Evolutionary conservation across 1,139 yeast species (phyloP), one percentile per base, ranked within the genome.

Genomic region (Entelexis sorbosivorans): DNA sequence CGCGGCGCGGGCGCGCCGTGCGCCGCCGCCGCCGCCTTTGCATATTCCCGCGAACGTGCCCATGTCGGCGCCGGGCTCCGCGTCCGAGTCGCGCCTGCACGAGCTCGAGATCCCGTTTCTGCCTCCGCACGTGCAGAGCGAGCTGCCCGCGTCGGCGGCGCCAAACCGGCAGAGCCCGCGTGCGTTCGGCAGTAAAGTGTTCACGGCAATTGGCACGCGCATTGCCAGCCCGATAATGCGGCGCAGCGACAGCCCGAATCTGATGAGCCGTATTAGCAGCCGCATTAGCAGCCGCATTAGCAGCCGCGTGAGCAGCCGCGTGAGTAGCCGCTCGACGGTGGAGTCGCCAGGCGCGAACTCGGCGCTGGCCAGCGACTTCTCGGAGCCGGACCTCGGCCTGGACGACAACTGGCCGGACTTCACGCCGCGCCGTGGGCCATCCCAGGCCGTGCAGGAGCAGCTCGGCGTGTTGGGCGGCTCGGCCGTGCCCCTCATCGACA

Each of bases 331-430:
- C 36, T 42, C 45, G 29, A 29, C 31, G 28, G 10, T 22, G 14
- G 45, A 42, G 11, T 42, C 45, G 14, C 29, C 36, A 5, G 19
- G 29, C 14, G 32, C 38, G 11, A 16, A 10, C 7, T 42, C 45
- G 2, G 36, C 36, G 13, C 28, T 20, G 28, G 29, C 38, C 19
- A 31, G 45, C 29, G 45, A 42, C 16, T 17, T 16, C 14, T 19
- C 32, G 16, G 54, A 51, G 17, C 44, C 24, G 3, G 48, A 31
- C 16, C 42, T 39, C 11, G 50, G 36, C 13, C 39, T 39, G 11
- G 54, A 48, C 28, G 55, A 54, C 32, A 38, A 48, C 38, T 54
- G 54, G 54, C 49, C 51, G 5, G 49, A 34, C 13, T 54, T 48
- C 31, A 19, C 11, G 8, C 57, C 57, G 5, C 50, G 56, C 6